phyloP scores from a whole-genome alignment of 805 yeast species.

The Lachancea meyersii region DNA sequence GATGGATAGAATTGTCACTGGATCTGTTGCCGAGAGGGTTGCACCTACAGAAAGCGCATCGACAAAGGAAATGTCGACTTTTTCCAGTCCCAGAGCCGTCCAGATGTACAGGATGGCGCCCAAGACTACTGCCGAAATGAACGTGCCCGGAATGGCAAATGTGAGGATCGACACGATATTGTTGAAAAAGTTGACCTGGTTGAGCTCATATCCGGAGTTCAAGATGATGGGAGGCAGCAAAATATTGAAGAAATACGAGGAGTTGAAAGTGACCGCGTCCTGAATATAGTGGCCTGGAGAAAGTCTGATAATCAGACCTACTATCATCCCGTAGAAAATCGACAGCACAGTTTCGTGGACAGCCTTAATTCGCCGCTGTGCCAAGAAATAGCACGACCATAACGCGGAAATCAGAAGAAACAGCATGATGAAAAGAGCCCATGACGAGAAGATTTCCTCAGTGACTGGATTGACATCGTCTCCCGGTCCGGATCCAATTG shows the following conservation, averaged over 20 bases:
- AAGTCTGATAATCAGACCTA: slow-evolving; percentile 83
- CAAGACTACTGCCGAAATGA: slow-evolving; percentile 81
- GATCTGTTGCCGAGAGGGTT: slow-evolving; percentile 95
- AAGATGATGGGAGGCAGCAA: slow-evolving; percentile 92
- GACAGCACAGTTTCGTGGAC: slow-evolving; percentile 97
- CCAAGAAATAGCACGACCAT: slow-evolving; percentile 92
- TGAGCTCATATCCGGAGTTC: slow-evolving; percentile 93
- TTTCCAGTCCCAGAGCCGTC: slow-evolving; percentile 89
- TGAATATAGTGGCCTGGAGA: slow-evolving; percentile 97
- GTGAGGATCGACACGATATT: slow-evolving; percentile 86
- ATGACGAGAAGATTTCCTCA: slow-evolving; percentile 92
- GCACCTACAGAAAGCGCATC: slow-evolving; percentile 98
- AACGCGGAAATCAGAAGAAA: slow-evolving; percentile 78
- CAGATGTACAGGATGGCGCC: slow-evolving; percentile 85
- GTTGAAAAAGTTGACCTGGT: slow-evolving; percentile 90
- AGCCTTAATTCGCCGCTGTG: slow-evolving; percentile 85
- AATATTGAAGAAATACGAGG: slow-evolving; percentile 89
- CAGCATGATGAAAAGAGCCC: slow-evolving; percentile 90
- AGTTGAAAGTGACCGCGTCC: slow-evolving; percentile 91
- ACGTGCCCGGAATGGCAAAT: slow-evolving; percentile 97
- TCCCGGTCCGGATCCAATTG: slow-evolving; percentile 48
- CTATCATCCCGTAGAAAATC: slow-evolving; percentile 93
- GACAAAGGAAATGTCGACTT: slow-evolving; percentile 83
- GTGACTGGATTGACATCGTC: slow-evolving; percentile 74
- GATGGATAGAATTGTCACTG: slow-evolving; percentile 92